phyloP scores from a whole-genome alignment of 257 asterid genomes.

The Gardenia jasminoides region DNA sequence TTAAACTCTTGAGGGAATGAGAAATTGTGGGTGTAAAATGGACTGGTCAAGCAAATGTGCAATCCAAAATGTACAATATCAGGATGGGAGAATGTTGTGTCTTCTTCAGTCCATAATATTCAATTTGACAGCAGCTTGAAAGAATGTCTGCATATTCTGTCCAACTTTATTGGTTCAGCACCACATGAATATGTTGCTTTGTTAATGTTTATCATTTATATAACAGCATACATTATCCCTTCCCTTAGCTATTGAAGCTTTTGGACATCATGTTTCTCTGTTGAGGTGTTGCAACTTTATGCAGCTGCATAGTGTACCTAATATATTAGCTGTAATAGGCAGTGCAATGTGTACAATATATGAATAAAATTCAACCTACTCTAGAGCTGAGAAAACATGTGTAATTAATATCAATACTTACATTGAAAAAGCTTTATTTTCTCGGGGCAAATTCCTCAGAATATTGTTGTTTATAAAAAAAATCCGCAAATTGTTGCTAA shows the following conservation, averaged over 20 bases:
- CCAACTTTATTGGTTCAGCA: neutral
- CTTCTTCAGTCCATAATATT: neutral
- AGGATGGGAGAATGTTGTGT: neutral
- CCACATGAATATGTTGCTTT: neutral
- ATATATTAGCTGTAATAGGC: no score
- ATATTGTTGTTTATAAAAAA: no score
- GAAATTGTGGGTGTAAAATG: neutral
- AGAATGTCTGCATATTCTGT: neutral
- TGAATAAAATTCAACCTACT: neutral
- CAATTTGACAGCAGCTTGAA: neutral
- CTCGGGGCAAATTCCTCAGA: no score
- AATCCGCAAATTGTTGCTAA: no score
- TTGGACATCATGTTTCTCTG: neutral
- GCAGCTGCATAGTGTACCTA: neutral
- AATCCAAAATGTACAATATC: neutral
- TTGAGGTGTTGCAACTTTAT: neutral
- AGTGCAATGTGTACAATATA: neutral
- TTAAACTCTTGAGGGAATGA: neutral
- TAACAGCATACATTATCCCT: neutral
- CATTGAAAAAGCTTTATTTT: no score
- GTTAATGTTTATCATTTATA: no score
- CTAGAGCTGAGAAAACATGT: no score
- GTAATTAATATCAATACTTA: no score
- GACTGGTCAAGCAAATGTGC: neutral
- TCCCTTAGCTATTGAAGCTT: neutral